Conservation (phyloP, 352 stramenopile species). For the Phytophthora ramorum region DNA sequence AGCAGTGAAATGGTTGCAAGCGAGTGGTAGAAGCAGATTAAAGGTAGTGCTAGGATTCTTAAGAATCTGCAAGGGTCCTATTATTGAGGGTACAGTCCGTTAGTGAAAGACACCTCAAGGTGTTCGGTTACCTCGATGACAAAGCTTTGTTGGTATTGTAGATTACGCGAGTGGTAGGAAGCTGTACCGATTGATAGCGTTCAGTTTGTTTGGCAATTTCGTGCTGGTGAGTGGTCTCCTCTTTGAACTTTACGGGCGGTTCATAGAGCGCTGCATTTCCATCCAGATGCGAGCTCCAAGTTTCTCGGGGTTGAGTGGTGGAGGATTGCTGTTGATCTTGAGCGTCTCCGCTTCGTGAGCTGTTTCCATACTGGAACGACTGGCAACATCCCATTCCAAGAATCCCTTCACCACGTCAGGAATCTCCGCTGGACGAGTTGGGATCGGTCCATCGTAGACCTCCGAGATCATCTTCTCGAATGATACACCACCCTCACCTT, state of each 20-base stretch:
- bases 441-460: conserved; percentile 34
- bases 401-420: conserved; percentile 48
- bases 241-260: conserved; percentile 28
- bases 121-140: no score
- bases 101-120: no score
- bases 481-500: conserved; percentile 16
- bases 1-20: no score
- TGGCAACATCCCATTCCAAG: conserved; percentile 48
- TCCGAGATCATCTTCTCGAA: conserved; percentile 41
- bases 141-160: no score
- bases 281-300: conserved; percentile 34
- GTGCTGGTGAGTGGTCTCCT: not conserved
- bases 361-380: conserved; percentile 44
- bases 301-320: conserved; percentile 20
- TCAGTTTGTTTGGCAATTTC: not conserved
- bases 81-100: no score
- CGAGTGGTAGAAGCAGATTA: no score
- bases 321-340: not conserved
- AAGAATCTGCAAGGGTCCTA: no score
- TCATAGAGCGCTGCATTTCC: conserved; percentile 55
- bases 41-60: no score
- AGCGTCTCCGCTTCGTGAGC: conserved; percentile 23
- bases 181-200: not conserved
- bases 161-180: no score
- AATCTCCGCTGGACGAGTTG: conserved; percentile 28